Conservation (phyloP, 2,329 filamentous ascomycete genomes). For the Aspergillus sp. region DNA sequence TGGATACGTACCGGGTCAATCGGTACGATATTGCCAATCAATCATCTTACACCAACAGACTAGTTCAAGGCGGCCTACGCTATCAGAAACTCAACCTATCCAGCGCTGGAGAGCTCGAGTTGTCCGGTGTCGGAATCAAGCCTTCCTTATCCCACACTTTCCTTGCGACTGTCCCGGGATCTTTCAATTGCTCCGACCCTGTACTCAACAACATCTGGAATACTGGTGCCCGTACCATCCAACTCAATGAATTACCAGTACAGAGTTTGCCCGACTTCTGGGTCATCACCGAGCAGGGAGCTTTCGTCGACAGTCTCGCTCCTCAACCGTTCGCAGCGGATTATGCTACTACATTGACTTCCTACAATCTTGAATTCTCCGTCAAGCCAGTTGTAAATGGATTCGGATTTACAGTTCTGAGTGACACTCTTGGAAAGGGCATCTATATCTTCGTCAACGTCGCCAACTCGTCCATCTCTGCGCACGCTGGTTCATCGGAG, state of each 20-base stretch:
- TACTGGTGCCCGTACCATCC: conserved; percentile 8
- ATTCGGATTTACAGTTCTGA: conserved; percentile 25
- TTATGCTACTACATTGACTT: conserved; percentile 3
- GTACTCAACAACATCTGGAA: conserved; percentile 9
- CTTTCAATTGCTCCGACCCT: conserved; percentile 9
- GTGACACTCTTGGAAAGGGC: conserved; percentile 23
- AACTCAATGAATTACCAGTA: conserved; percentile 9
- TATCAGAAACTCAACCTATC: conserved; percentile 35
- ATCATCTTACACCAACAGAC: conserved; percentile 21
- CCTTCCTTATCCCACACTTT: conserved; percentile 13
- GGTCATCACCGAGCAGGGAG: conserved; percentile 9
- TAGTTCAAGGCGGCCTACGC: conserved; percentile 32
- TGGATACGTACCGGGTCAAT: conserved; percentile 33
- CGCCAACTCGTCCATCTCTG: conserved; percentile 7
- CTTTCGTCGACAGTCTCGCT: conserved; percentile 7
- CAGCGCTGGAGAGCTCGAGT: conserved; percentile 18
- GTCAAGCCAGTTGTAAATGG: conserved; percentile 20
- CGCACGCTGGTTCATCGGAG: conserved; percentile 8
- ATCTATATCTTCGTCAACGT: conserved; percentile 24
- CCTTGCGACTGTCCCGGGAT: conserved; percentile 5
- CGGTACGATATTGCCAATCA: conserved; percentile 26
- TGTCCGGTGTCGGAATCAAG: conserved; percentile 23
- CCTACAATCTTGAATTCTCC: conserved; percentile 5
- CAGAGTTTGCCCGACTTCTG: conserved; percentile 7
- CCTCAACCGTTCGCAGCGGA: conserved; percentile 6